Percentiles rank a stretch among this genome's conserved stretches.
Evolutionary conservation across 768 basidiomycete genomes (phyloP).

Genomic region (Pulveroboletus frians): DNA sequence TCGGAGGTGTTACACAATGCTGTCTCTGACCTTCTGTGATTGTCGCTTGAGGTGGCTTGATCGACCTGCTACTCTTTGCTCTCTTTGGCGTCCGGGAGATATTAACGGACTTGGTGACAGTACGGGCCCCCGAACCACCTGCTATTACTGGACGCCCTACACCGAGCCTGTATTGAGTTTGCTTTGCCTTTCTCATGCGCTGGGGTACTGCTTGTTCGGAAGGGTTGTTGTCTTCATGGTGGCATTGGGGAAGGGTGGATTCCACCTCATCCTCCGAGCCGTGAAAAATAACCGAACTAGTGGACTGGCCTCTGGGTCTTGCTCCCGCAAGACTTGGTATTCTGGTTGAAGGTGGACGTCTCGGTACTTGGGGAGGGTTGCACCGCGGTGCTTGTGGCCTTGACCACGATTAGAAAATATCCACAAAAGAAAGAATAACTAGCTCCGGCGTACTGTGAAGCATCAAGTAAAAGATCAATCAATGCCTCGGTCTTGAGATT

Average conservation of each 20-base stretch:
- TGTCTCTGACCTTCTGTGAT: constrained; percentile 47
- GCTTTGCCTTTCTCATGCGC: constrained; percentile 65
- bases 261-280: constrained; percentile 42
- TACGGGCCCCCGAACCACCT: constrained; percentile 63
- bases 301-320: constrained; percentile 30
- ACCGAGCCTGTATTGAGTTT: constrained; percentile 63
- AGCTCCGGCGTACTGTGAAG: constrained; percentile 35
- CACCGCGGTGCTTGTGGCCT: constrained; percentile 26
- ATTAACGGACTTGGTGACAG: constrained; percentile 55
- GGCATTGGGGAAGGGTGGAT: constrained; percentile 20
- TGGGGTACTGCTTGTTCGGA: constrained; percentile 22
- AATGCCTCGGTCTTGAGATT: constrained; percentile 78
- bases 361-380: constrained; percentile 16
- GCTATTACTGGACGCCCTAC: constrained; percentile 64
- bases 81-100: constrained; percentile 43
- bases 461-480: constrained; percentile 67
- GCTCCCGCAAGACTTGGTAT: constrained; percentile 25
- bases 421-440: constrained; percentile 29
- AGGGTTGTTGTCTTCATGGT: constrained; percentile 6
- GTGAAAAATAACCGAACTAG: constrained; percentile 35
- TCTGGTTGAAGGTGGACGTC: constrained; percentile 32
- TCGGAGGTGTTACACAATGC: neutral
- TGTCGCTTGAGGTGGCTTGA: constrained; percentile 49
- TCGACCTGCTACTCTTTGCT: constrained; percentile 44
- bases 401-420: constrained; percentile 28